phyloP scores from a whole-genome alignment of 306 rosid species.

The Acacia acuminata region DNA sequence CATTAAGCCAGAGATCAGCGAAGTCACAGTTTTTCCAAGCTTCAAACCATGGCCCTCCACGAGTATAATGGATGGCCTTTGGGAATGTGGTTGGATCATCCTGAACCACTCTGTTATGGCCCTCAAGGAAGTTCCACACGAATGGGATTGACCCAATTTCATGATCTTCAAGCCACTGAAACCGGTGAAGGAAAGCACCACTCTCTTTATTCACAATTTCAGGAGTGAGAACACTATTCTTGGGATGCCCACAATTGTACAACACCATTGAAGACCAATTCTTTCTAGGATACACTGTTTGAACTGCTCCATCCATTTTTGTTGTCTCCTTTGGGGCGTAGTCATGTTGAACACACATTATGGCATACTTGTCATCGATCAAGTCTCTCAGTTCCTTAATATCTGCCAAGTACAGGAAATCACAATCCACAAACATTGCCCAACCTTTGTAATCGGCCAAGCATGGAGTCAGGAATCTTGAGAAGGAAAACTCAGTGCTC shows the following conservation, averaged over 20 bases:
- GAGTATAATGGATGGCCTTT: constrained; percentile 45
- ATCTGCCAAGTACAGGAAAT: constrained; percentile 43
- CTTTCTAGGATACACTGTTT: constrained; percentile 47
- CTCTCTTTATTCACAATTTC: constrained; percentile 37
- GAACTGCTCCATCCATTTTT: constrained; percentile 49
- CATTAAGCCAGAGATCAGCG: constrained; percentile 44
- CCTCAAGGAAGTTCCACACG: constrained; percentile 51
- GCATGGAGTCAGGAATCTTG: constrained; percentile 43
- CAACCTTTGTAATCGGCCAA: constrained; percentile 43
- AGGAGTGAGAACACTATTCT: constrained; percentile 41
- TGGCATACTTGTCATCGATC: constrained; percentile 15
- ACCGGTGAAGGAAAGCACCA: constrained; percentile 48
- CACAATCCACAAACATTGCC: constrained; percentile 54
- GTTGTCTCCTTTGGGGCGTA: constrained; percentile 46
- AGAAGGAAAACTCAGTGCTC: constrained; percentile 50
- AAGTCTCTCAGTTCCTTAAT: constrained; percentile 43
- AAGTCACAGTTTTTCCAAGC: constrained; percentile 51
- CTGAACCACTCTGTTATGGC: constrained; percentile 44
- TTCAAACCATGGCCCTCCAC: constrained; percentile 51
- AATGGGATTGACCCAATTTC: constrained; percentile 48
- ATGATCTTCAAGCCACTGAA: constrained; percentile 49
- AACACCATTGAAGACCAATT: constrained; percentile 55
- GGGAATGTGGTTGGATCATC: constrained; percentile 35
- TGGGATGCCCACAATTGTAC: constrained; percentile 49
- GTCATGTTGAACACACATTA: constrained; percentile 52